Conservation (phyloP, 202 grass and related monocot genomes). For the Schoenoplectus tabernaemontani region DNA sequence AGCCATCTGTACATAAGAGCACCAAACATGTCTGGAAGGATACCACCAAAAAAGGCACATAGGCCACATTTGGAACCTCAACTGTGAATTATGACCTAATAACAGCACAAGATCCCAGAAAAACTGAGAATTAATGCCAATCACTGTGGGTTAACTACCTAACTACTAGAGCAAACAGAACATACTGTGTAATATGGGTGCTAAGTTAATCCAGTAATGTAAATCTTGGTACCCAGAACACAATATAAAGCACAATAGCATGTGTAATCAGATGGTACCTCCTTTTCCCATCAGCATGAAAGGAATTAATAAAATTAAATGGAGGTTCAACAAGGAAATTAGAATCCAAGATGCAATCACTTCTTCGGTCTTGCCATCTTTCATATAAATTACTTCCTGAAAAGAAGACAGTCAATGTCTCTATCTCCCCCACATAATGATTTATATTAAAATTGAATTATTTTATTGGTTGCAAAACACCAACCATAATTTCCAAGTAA, state of each 20-base stretch:
- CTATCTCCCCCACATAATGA: neutral
- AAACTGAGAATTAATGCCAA: constrained; percentile 6
- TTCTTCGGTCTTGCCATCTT: constrained; percentile 58
- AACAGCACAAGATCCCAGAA: neutral
- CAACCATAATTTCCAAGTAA: constrained; percentile 89
- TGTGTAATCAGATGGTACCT: constrained; percentile 32
- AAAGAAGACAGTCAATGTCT: constrained; percentile 15
- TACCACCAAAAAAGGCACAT: neutral
- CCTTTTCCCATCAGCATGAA: constrained; percentile 71
- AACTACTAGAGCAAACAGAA: neutral
- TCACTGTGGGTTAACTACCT: neutral
- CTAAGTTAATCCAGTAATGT: neutral
- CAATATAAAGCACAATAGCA: neutral
- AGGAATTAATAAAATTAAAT: constrained; percentile 90
- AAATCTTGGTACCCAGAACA: neutral
- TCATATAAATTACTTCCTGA: constrained; percentile 74
- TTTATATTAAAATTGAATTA: neutral
- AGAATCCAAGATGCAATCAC: constrained; percentile 70
- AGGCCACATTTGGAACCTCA: neutral
- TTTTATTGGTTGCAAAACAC: constrained; percentile 18
- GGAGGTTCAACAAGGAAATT: constrained; percentile 77
- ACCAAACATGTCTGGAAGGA: neutral
- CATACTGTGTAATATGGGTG: neutral
- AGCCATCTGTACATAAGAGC: neutral
- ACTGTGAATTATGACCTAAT: neutral